Evolutionary conservation across 2,329 filamentous ascomycete species (phyloP), one percentile per base, ranked within the genome.

Genomic region (Fusarium humuli): DNA sequence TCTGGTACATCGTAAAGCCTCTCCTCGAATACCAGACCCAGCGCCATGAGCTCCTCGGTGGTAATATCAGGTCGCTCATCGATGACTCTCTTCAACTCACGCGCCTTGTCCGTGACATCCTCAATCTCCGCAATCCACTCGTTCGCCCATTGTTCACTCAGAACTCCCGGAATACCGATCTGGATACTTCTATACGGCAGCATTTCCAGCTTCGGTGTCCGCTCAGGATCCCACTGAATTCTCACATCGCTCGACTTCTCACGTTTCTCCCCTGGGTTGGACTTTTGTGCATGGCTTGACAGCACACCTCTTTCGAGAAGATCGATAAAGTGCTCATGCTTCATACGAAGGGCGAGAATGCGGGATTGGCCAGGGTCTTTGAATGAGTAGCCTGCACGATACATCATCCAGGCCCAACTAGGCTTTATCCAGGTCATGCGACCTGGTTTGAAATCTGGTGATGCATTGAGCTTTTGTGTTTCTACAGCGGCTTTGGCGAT

Each of bases 401-500:
- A 90, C 77, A 89, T 85, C 84, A 90, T 88, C 88, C 88, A 91
- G 48, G 81, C 79, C 84, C 87, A 91, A 62, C 83, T 86, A 0
- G 88, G 88, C 73, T 90, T 90, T 69, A 90, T 85, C 88, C 88
- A 90, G 6, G 88, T 90, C 87, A 89, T 90, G 54, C 88, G 84
- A 2, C 77, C 77, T n/a, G 80, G 79, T 16, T 77, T 81, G 78
- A 90, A 90, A 9, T 81, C 77, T 4, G 85, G 80, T 1, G 85
- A 87, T 1, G 86, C 84, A 49, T 83, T 78, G 42, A 91, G 83
- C 11, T 79, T 83, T 71, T 90, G 87, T 3, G 78, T 58, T 5
- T 77, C 55, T 9, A 90, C 80, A 7, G 88, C 88, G 6, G 85
- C 80, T 16, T 77, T 66, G 18, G 88, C 87, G 73, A 90, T 90